Evolutionary conservation across 495 filamentous ascomycete species (phyloP).

Genomic region (Amniculicola lignicola): DNA sequence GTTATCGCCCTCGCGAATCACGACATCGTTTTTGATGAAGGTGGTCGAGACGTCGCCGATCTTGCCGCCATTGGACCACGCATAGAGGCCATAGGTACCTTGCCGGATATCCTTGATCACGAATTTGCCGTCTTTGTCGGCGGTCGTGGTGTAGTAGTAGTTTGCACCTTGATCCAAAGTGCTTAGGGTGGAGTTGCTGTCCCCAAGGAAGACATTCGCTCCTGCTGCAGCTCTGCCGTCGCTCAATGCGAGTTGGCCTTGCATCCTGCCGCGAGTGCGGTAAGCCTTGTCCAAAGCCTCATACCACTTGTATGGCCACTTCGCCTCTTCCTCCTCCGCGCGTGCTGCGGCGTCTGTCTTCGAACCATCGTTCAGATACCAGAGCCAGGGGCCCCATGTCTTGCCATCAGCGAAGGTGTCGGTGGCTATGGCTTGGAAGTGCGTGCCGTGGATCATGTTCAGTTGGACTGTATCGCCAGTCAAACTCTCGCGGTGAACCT

Average conservation of each 20-base stretch:
- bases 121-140: slow-evolving; percentile 40
- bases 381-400: slow-evolving; percentile 47
- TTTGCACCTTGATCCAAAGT: slow-evolving; percentile 41
- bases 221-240: slow-evolving; percentile 44
- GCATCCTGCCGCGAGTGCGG: slow-evolving; percentile 41
- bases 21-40: slow-evolving; percentile 39
- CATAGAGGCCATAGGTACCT: slow-evolving; percentile 43
- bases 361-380: slow-evolving; percentile 46
- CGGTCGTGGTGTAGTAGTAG: slow-evolving; percentile 45
- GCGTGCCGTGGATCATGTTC: slow-evolving; percentile 49
- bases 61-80: slow-evolving; percentile 44
- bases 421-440: slow-evolving; percentile 39
- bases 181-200: slow-evolving; percentile 37
- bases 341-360: slow-evolving; percentile 37
- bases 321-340: slow-evolving; percentile 33
- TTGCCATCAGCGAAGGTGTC: slow-evolving; percentile 42
- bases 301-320: slow-evolving; percentile 46
- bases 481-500: slow-evolving; percentile 40
- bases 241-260: slow-evolving; percentile 39
- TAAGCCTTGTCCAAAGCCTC: slow-evolving; percentile 38
- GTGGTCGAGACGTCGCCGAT: slow-evolving; percentile 42
- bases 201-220: slow-evolving; percentile 45
- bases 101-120: slow-evolving; percentile 39
- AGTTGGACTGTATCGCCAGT: slow-evolving; percentile 45
- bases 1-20: slow-evolving; percentile 33